Evolutionary conservation across 1,139 yeast genomes (phyloP).

Genomic region (Blastobotrys apis): DNA sequence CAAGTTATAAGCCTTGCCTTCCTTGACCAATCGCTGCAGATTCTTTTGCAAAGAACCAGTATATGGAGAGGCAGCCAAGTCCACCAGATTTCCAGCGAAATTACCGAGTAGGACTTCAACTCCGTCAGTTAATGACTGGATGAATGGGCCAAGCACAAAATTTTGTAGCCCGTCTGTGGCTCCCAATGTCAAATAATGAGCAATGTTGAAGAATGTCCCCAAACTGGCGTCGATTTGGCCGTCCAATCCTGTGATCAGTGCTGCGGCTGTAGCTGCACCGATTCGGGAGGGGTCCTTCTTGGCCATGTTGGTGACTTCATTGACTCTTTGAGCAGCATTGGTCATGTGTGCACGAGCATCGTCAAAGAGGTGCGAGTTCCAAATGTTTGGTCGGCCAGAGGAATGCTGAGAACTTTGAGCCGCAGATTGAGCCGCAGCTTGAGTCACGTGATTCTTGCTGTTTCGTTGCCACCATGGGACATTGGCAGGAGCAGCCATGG

Average conservation of each 20-base stretch:
- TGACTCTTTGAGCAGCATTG: constrained; percentile 26
- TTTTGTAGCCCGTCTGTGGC: constrained; percentile 25
- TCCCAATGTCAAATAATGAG: constrained; percentile 27
- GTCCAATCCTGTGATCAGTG: constrained; percentile 31
- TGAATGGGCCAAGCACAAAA: constrained; percentile 31
- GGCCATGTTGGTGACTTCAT: constrained; percentile 19
- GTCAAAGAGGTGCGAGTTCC: neutral
- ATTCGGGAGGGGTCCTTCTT: constrained; percentile 24
- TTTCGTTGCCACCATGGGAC: too few relatives aligned
- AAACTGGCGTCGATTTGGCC: constrained; percentile 33
- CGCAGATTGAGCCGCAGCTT: constrained; percentile 12
- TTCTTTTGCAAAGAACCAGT: constrained; percentile 13
- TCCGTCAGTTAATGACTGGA: constrained; percentile 34
- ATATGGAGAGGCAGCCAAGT: constrained; percentile 13
- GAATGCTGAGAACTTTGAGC: constrained; percentile 23
- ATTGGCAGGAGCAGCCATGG: too few relatives aligned
- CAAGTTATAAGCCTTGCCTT: constrained; percentile 19
- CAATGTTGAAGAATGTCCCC: constrained; percentile 24
- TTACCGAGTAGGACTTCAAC: constrained; percentile 30
- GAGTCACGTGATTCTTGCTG: too few relatives aligned
- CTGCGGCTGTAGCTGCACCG: constrained; percentile 24
- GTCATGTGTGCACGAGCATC: constrained; percentile 13
- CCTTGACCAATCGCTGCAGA: constrained; percentile 15
- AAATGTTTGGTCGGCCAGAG: neutral
- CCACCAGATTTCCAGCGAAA: constrained; percentile 21